Conservation (phyloP, 345 rosid species). For the Euphorbia tirucalli region DNA sequence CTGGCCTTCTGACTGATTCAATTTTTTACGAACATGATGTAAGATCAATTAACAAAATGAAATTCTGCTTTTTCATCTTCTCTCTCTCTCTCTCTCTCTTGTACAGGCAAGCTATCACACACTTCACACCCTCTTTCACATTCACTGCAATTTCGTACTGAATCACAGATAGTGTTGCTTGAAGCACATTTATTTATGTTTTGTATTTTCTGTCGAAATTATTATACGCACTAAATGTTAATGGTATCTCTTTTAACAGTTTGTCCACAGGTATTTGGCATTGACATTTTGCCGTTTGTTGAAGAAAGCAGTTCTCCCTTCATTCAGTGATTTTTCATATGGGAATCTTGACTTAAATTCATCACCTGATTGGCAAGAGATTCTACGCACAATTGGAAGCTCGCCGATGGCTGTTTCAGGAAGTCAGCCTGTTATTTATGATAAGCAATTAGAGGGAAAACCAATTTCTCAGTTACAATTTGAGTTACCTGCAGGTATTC, state of each 20-base stretch:
- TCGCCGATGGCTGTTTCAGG: slow-evolving; percentile 28
- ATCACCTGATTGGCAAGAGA: slow-evolving; percentile 58
- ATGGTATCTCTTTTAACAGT: slow-evolving; percentile 47
- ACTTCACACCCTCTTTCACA: background rate
- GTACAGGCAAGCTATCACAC: too few species aligned
- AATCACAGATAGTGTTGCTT: background rate
- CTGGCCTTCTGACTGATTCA: slow-evolving; percentile 59
- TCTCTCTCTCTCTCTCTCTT: slow-evolving; percentile 1
- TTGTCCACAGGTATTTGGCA: slow-evolving; percentile 84
- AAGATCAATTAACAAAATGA: slow-evolving; percentile 10
- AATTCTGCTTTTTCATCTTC: background rate
- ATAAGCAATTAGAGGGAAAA: slow-evolving; percentile 10
- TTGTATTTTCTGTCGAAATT: background rate
- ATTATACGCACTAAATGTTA: slow-evolving; percentile 9
- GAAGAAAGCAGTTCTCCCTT: slow-evolving; percentile 38
- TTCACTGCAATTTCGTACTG: background rate
- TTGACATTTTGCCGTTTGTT: slow-evolving; percentile 52
- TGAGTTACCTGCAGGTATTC: slow-evolving; percentile 5
- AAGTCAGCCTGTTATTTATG: slow-evolving; percentile 11
- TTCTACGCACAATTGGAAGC: slow-evolving; percentile 48
- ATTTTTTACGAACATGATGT: slow-evolving; percentile 70
- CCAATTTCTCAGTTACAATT: slow-evolving; percentile 24
- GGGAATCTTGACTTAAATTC: slow-evolving; percentile 39
- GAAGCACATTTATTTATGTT: background rate
- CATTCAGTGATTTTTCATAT: slow-evolving; percentile 34